Conservation (phyloP, 352 stramenopile species). For the Globisporangium recalcitrans region DNA sequence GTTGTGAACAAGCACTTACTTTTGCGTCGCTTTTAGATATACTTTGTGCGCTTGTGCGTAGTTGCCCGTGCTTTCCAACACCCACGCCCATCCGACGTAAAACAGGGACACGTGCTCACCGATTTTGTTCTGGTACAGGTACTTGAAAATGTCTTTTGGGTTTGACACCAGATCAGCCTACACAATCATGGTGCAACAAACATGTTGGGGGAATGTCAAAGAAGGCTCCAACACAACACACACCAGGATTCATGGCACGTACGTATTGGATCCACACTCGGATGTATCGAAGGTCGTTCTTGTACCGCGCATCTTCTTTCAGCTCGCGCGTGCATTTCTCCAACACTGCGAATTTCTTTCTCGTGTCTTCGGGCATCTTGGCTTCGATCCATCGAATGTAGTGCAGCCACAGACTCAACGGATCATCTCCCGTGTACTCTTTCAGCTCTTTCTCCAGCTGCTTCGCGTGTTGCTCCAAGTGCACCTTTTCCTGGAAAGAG, state of each 20-base stretch:
- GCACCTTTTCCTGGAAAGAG: conserved; percentile 57
- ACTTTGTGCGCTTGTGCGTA: conserved; percentile 84
- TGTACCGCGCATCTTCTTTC: conserved; percentile 58
- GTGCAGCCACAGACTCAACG: conserved; percentile 57
- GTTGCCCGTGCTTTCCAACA: conserved; percentile 74
- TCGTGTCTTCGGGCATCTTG: conserved; percentile 79
- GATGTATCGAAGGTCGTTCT: conserved; percentile 77
- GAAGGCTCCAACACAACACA: neutral
- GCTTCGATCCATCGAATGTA: conserved; percentile 80
- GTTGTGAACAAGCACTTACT: conserved; percentile 37
- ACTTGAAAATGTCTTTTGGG: conserved; percentile 87
- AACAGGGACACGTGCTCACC: conserved; percentile 75
- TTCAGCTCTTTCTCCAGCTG: conserved; percentile 41
- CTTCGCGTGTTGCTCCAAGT: conserved; percentile 48
- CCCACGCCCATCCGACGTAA: conserved; percentile 83
- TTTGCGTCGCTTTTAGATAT: conserved; percentile 81
- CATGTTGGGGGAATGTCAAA: too few relatives aligned
- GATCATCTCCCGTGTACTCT: conserved; percentile 56
- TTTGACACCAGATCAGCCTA: conserved; percentile 83
- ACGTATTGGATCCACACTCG: conserved; percentile 88
- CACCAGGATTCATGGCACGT: conserved; percentile 18
- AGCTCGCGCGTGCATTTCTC: conserved; percentile 72
- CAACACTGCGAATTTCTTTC: conserved; percentile 69
- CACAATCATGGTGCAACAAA: neutral
- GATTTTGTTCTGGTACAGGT: conserved; percentile 85